Evolutionary conservation across 768 basidiomycete species (phyloP).

Genomic region (Boletus rufocinnamomeus): DNA sequence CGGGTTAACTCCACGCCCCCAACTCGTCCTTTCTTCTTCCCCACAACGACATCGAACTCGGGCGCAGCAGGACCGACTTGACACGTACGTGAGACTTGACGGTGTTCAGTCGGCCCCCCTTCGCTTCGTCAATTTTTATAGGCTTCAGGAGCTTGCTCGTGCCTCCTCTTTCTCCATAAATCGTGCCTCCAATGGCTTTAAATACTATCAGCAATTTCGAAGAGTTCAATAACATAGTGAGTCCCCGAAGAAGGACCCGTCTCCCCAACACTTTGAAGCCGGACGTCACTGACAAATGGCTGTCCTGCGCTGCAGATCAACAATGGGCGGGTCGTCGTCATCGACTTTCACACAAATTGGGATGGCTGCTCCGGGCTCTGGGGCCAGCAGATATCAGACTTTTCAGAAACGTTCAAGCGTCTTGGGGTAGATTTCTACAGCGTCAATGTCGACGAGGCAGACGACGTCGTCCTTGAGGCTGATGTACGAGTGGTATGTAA

Average conservation of each 20-base stretch:
- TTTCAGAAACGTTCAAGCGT: slow-evolving; percentile 28
- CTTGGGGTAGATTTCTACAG: slow-evolving; percentile 62
- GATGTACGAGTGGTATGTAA: slow-evolving; percentile 59
- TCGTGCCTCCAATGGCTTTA: slow-evolving; percentile 14
- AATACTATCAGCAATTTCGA: slow-evolving; percentile 20
- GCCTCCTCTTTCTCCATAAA: neutral
- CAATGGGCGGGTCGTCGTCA: slow-evolving; percentile 26
- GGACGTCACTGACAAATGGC: neutral
- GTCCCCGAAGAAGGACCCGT: slow-evolving; percentile 6
- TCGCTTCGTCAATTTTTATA: neutral
- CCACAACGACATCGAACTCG: neutral
- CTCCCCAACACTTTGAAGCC: neutral
- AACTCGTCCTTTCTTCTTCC: neutral
- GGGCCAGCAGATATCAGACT: slow-evolving; percentile 16
- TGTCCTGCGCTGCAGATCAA: slow-evolving; percentile 20
- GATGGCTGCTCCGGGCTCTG: slow-evolving; percentile 11
- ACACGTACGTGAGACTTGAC: slow-evolving; percentile 1
- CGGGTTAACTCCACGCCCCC: neutral
- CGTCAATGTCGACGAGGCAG: slow-evolving; percentile 67
- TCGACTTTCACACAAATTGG: slow-evolving; percentile 26
- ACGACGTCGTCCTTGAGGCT: slow-evolving; percentile 55
- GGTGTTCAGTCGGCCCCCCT: neutral
- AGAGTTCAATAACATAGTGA: slow-evolving; percentile 24
- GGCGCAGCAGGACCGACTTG: neutral
- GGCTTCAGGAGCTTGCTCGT: neutral